Evolutionary conservation across 1,139 yeast species (phyloP).

Genomic region (Tardiomyces blankii): DNA sequence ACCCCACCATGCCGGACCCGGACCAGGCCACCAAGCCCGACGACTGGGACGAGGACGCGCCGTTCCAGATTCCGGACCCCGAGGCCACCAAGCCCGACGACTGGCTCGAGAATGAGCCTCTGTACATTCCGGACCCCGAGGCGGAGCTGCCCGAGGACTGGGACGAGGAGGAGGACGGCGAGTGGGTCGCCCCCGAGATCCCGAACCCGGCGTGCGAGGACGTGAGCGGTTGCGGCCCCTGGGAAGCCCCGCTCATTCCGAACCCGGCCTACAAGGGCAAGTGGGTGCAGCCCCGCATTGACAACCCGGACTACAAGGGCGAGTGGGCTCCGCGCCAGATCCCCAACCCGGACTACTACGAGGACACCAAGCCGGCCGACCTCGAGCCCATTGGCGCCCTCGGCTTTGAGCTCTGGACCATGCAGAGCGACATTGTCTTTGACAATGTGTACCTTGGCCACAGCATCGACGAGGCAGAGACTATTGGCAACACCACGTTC

Average conservation of each 20-base stretch:
- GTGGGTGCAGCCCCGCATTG: slow-evolving; percentile 58
- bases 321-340: slow-evolving; percentile 62
- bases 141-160: slow-evolving; percentile 61
- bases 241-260: slow-evolving; percentile 51
- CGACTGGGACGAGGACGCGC: slow-evolving; percentile 70
- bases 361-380: slow-evolving; percentile 40
- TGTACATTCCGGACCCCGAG: slow-evolving; percentile 52
- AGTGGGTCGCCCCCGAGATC: slow-evolving; percentile 61
- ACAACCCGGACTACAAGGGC: slow-evolving; percentile 72
- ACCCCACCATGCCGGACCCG: slow-evolving; percentile 55
- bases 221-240: slow-evolving; percentile 63
- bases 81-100: slow-evolving; percentile 54
- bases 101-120: slow-evolving; percentile 62
- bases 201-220: slow-evolving; percentile 60
- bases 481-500: slow-evolving; percentile 68
- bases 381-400: slow-evolving; percentile 66
- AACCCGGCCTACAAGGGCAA: slow-evolving; percentile 69
- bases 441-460: slow-evolving; percentile 84
- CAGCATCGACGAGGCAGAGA: slow-evolving; percentile 70
- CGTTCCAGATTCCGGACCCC: slow-evolving; percentile 53
- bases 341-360: slow-evolving; percentile 59
- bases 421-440: slow-evolving; percentile 63
- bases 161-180: slow-evolving; percentile 85
- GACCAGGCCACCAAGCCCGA: slow-evolving; percentile 51
- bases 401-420: slow-evolving; percentile 88